Base-by-base conservation (phyloP, 805 yeast species). In the Candida adriatica region DNA sequence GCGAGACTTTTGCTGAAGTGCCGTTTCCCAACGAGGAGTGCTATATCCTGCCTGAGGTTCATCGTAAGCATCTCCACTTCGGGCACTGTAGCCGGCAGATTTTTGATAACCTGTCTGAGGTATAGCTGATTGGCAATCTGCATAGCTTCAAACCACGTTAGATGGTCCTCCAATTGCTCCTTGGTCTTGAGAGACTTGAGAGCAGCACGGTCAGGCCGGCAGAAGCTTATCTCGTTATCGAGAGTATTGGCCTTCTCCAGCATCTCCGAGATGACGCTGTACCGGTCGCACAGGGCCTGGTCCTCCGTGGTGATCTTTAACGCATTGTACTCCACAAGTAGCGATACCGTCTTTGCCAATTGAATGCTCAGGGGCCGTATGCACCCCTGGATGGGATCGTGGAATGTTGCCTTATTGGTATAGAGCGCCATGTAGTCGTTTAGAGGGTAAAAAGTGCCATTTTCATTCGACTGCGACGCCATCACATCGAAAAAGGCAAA, bases 371-470 rank as follows among this genome's bases (percentile, higher is more conserved):
- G 53, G 2, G 77, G 77, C 39, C 81, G 74, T 17, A 82, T 76
- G 10, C 81, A 67, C 3, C 90, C 92, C 33, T 79, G 72, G 33
- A 83, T 60, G 2, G 94, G 83, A 53, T 80, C 84, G 29, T 38
- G 35, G 15, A 18, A 8, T n/a, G 22, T 15, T 16, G 18, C n/a
- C 13, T 24, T 25, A 13, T 32, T 33, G 6, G 30, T 19, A n/a
- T 38, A 27, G n/a, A 42, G 31, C 8, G 27, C 26, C 11, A 29
- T 21, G 27, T 46, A 55, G n/a, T 45, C 49, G 5, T 25, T 22
- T 15, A 50, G 29, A 6, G 52, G 42, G 23, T 41, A 47, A 29
- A 41, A 43, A 0, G 58, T 51, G 4, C 59, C 61, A 33, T 47
- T 42, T 29, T 46, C 51, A 29, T 46, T 48, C 9, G 45, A 38